Evolutionary conservation across 345 rosid genomes (phyloP).

Genomic region (Balakata baccata): DNA sequence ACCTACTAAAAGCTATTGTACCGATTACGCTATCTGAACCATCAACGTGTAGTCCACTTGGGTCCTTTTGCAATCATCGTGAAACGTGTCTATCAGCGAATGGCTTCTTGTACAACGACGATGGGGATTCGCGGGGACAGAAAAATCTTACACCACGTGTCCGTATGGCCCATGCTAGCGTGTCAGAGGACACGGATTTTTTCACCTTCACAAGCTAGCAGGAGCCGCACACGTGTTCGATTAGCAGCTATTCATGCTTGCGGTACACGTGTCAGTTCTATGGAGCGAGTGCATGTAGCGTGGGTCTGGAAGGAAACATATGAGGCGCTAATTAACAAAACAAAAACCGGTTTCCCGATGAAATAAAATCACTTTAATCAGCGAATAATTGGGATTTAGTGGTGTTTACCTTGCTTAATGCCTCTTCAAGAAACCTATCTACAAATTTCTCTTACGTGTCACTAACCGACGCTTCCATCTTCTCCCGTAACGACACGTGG

Average conservation of each 20-base stretch:
- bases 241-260: slow-evolving; percentile 1
- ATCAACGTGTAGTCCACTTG: slow-evolving; percentile 16
- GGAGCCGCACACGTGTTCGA: slow-evolving; percentile 14
- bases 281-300: background rate
- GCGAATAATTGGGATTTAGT: slow-evolving; percentile 36
- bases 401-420: slow-evolving; percentile 26
- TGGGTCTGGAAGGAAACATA: background rate
- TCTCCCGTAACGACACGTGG: slow-evolving; percentile 41
- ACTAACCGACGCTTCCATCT: slow-evolving; percentile 17
- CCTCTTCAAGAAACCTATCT: slow-evolving; percentile 14
- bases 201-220: background rate
- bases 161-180: background rate
- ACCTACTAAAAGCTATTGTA: slow-evolving; percentile 1
- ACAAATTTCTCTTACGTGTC: slow-evolving; percentile 35
- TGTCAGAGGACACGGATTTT: background rate
- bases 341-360: slow-evolving; percentile 25
- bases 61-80: background rate
- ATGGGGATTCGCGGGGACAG: slow-evolving; percentile 24
- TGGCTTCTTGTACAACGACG: slow-evolving; percentile 5
- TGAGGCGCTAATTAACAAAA: slow-evolving; percentile 7
- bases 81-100: background rate
- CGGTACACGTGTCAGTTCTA: slow-evolving; percentile 24
- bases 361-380: slow-evolving; percentile 21
- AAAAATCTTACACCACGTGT: slow-evolving; percentile 33
- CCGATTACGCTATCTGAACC: background rate